Conservation (phyloP, 495 filamentous ascomycete species). For the Aspergillus bridgeri region DNA sequence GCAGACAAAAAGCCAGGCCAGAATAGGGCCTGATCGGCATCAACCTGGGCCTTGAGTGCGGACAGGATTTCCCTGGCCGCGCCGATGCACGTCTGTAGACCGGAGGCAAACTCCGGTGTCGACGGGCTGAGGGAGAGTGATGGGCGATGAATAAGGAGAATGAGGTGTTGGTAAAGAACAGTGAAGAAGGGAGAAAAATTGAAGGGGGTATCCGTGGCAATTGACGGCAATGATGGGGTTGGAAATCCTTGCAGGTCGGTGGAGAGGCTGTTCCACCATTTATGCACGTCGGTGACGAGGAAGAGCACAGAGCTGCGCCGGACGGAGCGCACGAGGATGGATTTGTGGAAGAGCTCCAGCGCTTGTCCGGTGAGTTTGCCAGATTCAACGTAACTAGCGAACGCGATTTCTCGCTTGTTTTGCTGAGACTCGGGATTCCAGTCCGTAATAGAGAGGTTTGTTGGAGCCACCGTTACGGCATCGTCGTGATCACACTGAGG, state of each 20-base stretch:
- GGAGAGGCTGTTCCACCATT: slow-evolving; percentile 44
- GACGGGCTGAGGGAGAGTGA: slow-evolving; percentile 33
- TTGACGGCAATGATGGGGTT: neutral
- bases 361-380: slow-evolving; percentile 39
- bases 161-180: slow-evolving; percentile 62
- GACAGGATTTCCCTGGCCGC: slow-evolving; percentile 36
- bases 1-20: slow-evolving; percentile 41
- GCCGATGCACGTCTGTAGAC: slow-evolving; percentile 39
- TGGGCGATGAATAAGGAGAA: slow-evolving; percentile 61
- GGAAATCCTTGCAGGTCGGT: slow-evolving; percentile 22
- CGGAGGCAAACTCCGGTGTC: slow-evolving; percentile 38
- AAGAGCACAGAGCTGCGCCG: slow-evolving; percentile 33
- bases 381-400: slow-evolving; percentile 40
- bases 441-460: neutral
- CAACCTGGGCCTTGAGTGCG: slow-evolving; percentile 30
- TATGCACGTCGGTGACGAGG: slow-evolving; percentile 42
- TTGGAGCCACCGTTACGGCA: neutral
- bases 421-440: slow-evolving; percentile 4
- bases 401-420: slow-evolving; percentile 25
- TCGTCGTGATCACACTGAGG: neutral
- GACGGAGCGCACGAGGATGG: slow-evolving; percentile 35
- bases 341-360: slow-evolving; percentile 42
- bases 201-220: slow-evolving; percentile 21
- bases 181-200: slow-evolving; percentile 46
- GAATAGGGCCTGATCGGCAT: slow-evolving; percentile 32